Conservation (phyloP, 257 asterid genomes). For the Gynochthodes officinalis region DNA sequence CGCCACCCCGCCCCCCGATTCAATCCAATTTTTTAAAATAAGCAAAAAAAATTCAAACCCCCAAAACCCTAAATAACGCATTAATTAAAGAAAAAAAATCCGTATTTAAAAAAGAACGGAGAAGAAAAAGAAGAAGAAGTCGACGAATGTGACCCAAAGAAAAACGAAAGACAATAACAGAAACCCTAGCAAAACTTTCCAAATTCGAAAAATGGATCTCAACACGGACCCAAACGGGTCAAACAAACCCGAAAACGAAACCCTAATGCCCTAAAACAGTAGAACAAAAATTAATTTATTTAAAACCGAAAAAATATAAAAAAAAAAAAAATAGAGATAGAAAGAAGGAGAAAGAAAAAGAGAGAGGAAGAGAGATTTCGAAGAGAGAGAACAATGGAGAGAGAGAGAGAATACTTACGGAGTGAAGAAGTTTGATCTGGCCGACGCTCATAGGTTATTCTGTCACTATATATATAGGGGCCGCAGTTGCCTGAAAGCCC, state of each 20-base stretch:
- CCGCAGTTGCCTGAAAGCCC: conserved; percentile 17
- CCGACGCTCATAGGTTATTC: conserved; percentile 31
- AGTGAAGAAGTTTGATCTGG: conserved; percentile 6
- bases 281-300: too few species aligned
- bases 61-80: conserved; percentile 3
- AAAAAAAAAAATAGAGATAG: conserved; percentile 16
- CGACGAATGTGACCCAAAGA: conserved; percentile 1
- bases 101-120: not conserved
- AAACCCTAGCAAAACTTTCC: conserved; percentile 13
- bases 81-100: not conserved
- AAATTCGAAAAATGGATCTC: conserved; percentile 7
- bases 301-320: too few species aligned
- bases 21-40: not conserved
- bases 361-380: conserved; percentile 41
- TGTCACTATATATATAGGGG: conserved; percentile 32
- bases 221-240: not conserved
- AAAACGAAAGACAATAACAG: not conserved
- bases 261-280: not conserved
- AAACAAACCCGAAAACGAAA: not conserved
- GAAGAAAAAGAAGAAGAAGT: not conserved
- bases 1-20: not conserved
- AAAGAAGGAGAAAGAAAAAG: conserved; percentile 10
- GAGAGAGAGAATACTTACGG: conserved; percentile 4
- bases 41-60: not conserved
- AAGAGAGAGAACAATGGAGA: conserved; percentile 7